A percentile compares a stretch with the other conserved stretches of the same genome.
Evolutionary conservation across 1,284 basidiomycete genomes (phyloP).

Genomic region (Erythrobasidium hasegawianum): DNA sequence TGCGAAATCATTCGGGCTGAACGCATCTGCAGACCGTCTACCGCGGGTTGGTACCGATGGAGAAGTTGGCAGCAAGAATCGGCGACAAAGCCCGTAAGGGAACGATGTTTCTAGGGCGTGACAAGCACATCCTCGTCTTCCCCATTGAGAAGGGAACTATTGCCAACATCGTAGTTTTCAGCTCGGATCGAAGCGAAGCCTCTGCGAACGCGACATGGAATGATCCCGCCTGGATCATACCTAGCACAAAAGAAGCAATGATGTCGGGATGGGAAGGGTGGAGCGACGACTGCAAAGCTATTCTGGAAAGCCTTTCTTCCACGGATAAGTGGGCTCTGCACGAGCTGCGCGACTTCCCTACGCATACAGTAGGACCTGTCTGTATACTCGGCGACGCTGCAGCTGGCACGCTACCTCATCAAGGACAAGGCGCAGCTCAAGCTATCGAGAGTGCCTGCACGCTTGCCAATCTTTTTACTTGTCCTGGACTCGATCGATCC

Average conservation of each 20-base stretch:
- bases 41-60: constrained; percentile 26
- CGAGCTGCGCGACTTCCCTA: constrained; percentile 22
- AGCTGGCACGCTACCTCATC: constrained; percentile 28
- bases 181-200: background rate
- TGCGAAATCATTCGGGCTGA: too few relatives aligned
- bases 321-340: constrained; percentile 23
- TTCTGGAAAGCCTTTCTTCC: background rate
- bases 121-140: constrained; percentile 33
- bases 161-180: constrained; percentile 26
- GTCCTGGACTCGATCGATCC: background rate
- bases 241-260: constrained; percentile 19
- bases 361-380: constrained; percentile 22
- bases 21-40: constrained; percentile 7
- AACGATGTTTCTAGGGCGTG: constrained; percentile 26
- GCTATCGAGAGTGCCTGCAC: constrained; percentile 28
- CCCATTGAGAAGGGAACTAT: constrained; percentile 25
- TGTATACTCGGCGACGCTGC: constrained; percentile 28
- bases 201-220: background rate
- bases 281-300: constrained; percentile 26
- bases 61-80: constrained; percentile 24
- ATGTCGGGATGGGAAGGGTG: constrained; percentile 24
- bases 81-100: constrained; percentile 32
- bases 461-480: constrained; percentile 16
- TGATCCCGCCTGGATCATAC: constrained; percentile 11
- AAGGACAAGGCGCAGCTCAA: constrained; percentile 28